phyloP scores from a whole-genome alignment of 208 protist genomes.

The Herpetomonas tarakana region DNA sequence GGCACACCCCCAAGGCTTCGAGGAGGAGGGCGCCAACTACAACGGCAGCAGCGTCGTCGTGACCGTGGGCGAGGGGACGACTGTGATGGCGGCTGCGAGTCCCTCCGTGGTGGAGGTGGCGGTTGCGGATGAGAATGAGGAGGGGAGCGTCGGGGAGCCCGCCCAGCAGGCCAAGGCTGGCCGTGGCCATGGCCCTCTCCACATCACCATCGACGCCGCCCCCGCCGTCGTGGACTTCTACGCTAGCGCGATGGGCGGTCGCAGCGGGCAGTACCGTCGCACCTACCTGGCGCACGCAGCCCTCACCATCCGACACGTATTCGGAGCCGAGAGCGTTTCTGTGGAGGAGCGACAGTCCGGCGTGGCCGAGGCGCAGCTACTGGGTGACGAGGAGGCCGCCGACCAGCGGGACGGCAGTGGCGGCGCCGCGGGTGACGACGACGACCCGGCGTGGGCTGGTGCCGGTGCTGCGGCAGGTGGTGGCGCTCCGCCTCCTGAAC shows the following conservation, averaged over 20 bases:
- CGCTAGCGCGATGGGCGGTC: constrained; percentile 46
- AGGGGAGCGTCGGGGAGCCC: constrained; percentile 15
- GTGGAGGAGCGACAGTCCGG: constrained; percentile 49
- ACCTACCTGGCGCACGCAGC: constrained; percentile 58
- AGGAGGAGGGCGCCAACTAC: constrained; percentile 17
- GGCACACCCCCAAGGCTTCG: background rate
- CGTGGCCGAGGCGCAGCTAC: constrained; percentile 58
- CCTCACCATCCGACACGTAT: constrained; percentile 48
- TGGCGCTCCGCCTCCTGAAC: background rate
- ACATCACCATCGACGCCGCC: constrained; percentile 67
- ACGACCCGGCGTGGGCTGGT: background rate
- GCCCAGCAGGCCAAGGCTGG: constrained; percentile 10
- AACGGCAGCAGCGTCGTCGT: constrained; percentile 65
- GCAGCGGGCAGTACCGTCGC: constrained; percentile 47
- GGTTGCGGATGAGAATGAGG: constrained; percentile 9
- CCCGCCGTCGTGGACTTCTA: constrained; percentile 65
- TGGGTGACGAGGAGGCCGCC: constrained; percentile 11
- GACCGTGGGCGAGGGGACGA: constrained; percentile 42
- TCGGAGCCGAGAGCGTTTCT: constrained; percentile 59
- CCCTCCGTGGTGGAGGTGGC: constrained; percentile 62
- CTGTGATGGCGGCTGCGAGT: constrained; percentile 53
- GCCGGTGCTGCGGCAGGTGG: constrained; percentile 1
- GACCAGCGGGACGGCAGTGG: background rate
- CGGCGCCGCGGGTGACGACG: constrained; percentile 3
- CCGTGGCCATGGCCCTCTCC: constrained; percentile 32